Evolutionary conservation across 139 green algal species (phyloP).

Genomic region (Zygnema circumcarinatum): DNA sequence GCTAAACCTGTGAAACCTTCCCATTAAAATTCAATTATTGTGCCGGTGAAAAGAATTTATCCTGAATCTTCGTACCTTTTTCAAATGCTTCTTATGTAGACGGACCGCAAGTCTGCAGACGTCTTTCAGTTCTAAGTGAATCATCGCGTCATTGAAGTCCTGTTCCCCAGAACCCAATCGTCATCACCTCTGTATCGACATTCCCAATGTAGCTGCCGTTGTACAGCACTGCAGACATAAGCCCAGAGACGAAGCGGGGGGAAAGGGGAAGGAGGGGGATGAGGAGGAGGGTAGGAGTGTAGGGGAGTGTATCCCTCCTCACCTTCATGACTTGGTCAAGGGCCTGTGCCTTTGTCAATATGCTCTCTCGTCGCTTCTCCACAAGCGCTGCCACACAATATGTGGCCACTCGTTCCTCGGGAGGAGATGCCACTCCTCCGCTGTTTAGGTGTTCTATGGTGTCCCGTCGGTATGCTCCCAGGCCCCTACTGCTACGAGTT

Average conservation of each 20-base stretch:
- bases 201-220: too few relatives aligned
- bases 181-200: too few relatives aligned
- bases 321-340: slow-evolving; percentile 39
- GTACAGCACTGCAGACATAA: too few relatives aligned
- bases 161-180: not conserved
- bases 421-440: not conserved
- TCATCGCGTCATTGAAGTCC: not conserved
- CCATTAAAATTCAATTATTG: too few relatives aligned
- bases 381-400: slow-evolving; percentile 25
- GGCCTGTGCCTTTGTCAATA: not conserved
- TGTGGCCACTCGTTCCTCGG: slow-evolving; percentile 12
- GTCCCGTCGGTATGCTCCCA: slow-evolving; percentile 18
- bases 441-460: not conserved
- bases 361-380: not conserved
- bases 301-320: too few relatives aligned
- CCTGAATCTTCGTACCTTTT: not conserved
- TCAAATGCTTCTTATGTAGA: not conserved
- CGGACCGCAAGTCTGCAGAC: not conserved
- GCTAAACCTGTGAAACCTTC: too few relatives aligned
- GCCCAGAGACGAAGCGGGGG: too few relatives aligned
- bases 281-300: too few relatives aligned
- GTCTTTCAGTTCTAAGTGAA: not conserved
- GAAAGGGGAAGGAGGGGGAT: too few relatives aligned
- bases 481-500: not conserved
- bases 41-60: too few relatives aligned